These are phyloP conservation scores for Dryas integrifolia DNA, from an alignment of 331 rosid genomes.

Conservation along the genomic window DNA sequence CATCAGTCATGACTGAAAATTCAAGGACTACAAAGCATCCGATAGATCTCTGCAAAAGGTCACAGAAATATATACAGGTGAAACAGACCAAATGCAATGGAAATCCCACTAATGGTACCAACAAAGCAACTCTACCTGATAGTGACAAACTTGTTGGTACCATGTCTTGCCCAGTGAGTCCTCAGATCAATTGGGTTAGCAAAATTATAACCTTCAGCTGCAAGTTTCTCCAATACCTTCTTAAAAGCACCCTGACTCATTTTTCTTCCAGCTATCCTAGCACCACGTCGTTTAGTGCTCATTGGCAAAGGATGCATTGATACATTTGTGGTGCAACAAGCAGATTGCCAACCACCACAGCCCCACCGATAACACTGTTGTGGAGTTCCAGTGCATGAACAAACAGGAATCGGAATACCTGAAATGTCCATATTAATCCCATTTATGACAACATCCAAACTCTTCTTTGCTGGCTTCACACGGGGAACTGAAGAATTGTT, in stretches of 20 bases:
- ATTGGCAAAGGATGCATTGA: slow-evolving; percentile 90
- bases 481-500: slow-evolving; percentile 51
- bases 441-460: slow-evolving; percentile 72
- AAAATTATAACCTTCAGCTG: slow-evolving; percentile 83
- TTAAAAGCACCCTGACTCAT: slow-evolving; percentile 98
- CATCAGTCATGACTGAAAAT: slow-evolving; percentile 30
- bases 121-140: slow-evolving; percentile 64
- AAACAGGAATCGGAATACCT: slow-evolving; percentile 79
- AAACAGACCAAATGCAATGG: slow-evolving; percentile 37
- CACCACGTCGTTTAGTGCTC: slow-evolving; percentile 94
- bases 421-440: slow-evolving; percentile 92
- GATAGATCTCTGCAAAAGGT: slow-evolving; percentile 41
- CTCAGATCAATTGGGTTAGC: slow-evolving; percentile 76
- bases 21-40: slow-evolving; percentile 34
- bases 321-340: slow-evolving; percentile 89
- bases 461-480: slow-evolving; percentile 64
- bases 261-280: slow-evolving; percentile 94
- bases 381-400: slow-evolving; percentile 85
- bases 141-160: slow-evolving; percentile 95
- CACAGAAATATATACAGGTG: slow-evolving; percentile 50
- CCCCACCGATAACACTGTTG: slow-evolving; percentile 99
- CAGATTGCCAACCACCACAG: slow-evolving; percentile 97
- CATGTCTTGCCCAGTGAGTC: slow-evolving; percentile 94
- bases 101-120: slow-evolving; percentile 21
- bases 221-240: slow-evolving; percentile 95